Evolutionary conservation across 192 early-diverging fungal species (phyloP), one percentile per base, ranked within the genome.

Genomic region (Coemansia sp.): DNA sequence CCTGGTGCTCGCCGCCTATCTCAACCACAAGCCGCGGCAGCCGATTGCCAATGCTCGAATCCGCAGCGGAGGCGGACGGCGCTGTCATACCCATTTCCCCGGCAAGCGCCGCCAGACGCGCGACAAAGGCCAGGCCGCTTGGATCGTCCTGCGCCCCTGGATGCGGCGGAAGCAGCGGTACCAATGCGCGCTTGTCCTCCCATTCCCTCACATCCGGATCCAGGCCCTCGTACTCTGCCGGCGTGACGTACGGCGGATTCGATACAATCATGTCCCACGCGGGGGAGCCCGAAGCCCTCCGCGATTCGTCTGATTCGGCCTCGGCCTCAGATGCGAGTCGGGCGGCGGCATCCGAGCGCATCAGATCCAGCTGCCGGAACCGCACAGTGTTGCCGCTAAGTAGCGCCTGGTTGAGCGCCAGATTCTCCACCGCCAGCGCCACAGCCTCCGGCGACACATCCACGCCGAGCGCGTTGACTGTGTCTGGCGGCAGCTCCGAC

Each of bases 191-290:
- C 19, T 70, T 73, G 67, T 96, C 94, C 72, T 98, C 96, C 94
- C 94, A 98, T 32, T 86, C 81, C n/a, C 84, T 84, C 1, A 98
- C 93, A 54, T 88, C 87, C 3, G 89, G 78, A 6, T 90, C 90
- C 5, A 98, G 73, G 3, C 52, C 59, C 1, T 64, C 64, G 58
- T 92, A 93, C 67, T 96, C 93, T 3, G 70, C 60, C 4, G 74
- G 77, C 0, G 93, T 81, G 40, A 98, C 86, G 69, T 98, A 96
- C 1, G 96, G 96, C 26, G 96, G 96, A 75, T 98, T 98, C 18
- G 90, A 86, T 1, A 95, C 87, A n/a, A 98, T 79, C 38, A 96
- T 67, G 63, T 96, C 87, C 70, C 85, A 92, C 1, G 12, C 63
- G 48, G 4, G 61, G 7, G 18, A 12, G 1, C 56, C 45, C 11